These are phyloP conservation scores for Petrea volubilis DNA, from an alignment of 257 asterid genomes.

Conservation along the genomic window DNA sequence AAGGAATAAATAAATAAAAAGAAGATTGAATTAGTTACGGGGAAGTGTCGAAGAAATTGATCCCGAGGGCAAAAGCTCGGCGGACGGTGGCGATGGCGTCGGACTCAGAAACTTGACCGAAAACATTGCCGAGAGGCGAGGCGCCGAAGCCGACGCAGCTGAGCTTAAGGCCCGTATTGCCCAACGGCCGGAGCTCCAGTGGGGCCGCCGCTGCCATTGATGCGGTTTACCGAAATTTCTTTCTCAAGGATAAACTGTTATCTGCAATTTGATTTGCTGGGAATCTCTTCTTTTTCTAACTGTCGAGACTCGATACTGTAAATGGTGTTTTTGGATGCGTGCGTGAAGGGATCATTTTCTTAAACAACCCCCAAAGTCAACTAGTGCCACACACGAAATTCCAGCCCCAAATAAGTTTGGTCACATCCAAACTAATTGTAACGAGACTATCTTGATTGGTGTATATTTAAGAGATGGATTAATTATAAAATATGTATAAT, in stretches of 20 bases:
- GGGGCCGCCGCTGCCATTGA: conserved; percentile 34
- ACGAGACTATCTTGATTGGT: too few relatives aligned
- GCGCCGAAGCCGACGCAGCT: conserved; percentile 96
- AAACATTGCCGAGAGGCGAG: conserved; percentile 95
- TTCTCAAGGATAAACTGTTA: not conserved
- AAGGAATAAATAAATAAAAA: not conserved
- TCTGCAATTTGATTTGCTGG: not conserved
- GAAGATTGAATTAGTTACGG: conserved; percentile 52
- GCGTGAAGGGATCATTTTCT: too few relatives aligned
- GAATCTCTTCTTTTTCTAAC: not conserved
- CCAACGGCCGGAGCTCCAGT: conserved; percentile 75
- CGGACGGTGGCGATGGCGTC: conserved; percentile 84
- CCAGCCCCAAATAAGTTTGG: too few relatives aligned
- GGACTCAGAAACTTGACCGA: conserved; percentile 72
- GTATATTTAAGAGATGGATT: too few relatives aligned
- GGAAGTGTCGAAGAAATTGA: conserved; percentile 96
- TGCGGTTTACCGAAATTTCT: not conserved
- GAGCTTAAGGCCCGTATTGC: conserved; percentile 78
- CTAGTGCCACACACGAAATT: too few relatives aligned
- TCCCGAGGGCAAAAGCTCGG: conserved; percentile 75
- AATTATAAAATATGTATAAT: too few relatives aligned
- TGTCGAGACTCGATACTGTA: not conserved
- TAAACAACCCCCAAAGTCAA: too few relatives aligned
- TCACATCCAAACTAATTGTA: too few relatives aligned
- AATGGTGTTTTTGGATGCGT: too few relatives aligned